Percentiles rank a stretch among this genome's conserved stretches.
Evolutionary conservation across 441 rosid species (phyloP).

Genomic region (Corymbia citriodora): DNA sequence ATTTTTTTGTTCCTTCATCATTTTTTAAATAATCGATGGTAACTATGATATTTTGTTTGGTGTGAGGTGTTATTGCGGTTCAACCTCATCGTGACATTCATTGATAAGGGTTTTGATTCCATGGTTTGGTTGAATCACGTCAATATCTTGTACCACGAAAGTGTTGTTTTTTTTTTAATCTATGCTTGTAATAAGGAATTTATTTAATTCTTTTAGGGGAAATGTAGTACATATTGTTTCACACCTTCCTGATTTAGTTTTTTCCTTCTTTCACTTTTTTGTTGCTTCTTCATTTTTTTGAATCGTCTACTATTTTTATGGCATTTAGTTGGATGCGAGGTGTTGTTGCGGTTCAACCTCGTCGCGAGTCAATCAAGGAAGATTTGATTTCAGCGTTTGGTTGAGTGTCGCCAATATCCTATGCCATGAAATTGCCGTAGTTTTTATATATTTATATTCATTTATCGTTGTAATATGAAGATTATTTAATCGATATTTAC

Average conservation of each 20-base stretch:
- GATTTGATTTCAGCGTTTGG: background rate
- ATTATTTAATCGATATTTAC: background rate
- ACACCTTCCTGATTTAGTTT: no score
- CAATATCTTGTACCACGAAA: background rate
- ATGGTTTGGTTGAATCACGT: background rate
- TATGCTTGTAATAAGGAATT: no score
- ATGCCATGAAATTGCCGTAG: background rate
- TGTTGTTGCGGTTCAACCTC: no score
- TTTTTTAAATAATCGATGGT: background rate
- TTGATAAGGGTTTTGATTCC: background rate
- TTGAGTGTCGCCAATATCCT: background rate
- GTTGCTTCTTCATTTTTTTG: no score
- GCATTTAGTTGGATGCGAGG: no score
- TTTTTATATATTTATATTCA: background rate
- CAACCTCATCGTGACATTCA: background rate
- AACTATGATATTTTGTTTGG: background rate
- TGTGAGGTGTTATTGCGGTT: background rate
- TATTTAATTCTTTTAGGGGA: no score
- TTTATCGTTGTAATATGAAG: background rate
- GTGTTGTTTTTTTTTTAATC: no score
- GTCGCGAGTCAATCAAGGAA: no score
- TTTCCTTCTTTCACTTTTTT: no score
- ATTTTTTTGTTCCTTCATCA: background rate
- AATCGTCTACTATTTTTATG: no score
- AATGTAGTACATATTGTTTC: no score